Evolutionary conservation across 2,329 filamentous ascomycete species (phyloP).

Genomic region (Didymella pinodella): DNA sequence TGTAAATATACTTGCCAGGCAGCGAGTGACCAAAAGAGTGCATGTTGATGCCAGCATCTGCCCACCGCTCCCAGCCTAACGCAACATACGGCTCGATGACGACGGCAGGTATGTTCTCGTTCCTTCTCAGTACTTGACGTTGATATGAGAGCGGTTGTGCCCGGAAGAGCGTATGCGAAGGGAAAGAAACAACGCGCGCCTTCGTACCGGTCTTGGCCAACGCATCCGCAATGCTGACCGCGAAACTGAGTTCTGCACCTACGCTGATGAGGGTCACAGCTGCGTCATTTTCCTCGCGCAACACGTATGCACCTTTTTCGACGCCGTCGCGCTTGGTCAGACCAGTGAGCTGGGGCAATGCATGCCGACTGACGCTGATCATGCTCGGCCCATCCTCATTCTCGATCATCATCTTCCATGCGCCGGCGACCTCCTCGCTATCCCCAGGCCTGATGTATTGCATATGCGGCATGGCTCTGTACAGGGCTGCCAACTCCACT

Average conservation of each 20-base stretch:
- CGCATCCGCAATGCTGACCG: conserved; percentile 49
- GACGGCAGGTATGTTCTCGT: conserved; percentile 56
- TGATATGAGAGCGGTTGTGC: conserved; percentile 56
- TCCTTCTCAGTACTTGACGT: conserved; percentile 55
- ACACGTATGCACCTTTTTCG: conserved; percentile 57
- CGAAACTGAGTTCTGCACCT: conserved; percentile 57
- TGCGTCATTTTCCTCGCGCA: conserved; percentile 54
- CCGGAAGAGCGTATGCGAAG: conserved; percentile 60
- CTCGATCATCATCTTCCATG: conserved; percentile 59
- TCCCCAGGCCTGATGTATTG: conserved; percentile 68
- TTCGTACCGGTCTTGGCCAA: conserved; percentile 48
- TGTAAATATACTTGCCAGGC: conserved; percentile 63
- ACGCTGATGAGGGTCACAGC: conserved; percentile 58
- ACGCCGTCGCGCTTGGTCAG: conserved; percentile 54
- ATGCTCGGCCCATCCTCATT: conserved; percentile 54
- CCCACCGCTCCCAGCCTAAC: conserved; percentile 68
- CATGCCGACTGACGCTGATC: conserved; percentile 57
- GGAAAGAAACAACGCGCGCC: conserved; percentile 60
- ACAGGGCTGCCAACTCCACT: conserved; percentile 64
- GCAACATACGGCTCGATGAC: conserved; percentile 68
- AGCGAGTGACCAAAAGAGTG: conserved; percentile 64
- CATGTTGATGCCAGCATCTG: conserved; percentile 64
- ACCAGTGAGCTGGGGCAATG: conserved; percentile 52
- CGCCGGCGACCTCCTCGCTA: conserved; percentile 64
- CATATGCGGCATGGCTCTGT: conserved; percentile 69